phyloP scores from a whole-genome alignment of 2,329 filamentous ascomycete species.

The Escovopsis sp. region DNA sequence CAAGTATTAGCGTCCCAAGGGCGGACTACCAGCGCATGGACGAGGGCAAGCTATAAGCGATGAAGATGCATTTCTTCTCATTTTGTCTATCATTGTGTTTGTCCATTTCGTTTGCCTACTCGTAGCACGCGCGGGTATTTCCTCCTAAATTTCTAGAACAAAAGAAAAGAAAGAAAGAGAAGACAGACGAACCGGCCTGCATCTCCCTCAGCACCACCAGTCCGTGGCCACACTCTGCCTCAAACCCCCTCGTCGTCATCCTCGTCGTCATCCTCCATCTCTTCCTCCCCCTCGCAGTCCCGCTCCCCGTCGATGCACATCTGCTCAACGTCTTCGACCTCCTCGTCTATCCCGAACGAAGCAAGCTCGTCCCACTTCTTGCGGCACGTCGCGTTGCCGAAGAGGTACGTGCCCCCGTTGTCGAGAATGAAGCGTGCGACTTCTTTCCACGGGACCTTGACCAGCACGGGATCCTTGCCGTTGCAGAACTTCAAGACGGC shows the following conservation, averaged over 20 bases:
- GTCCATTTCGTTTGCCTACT: background rate
- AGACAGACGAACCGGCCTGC: too few relatives aligned
- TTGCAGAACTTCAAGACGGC: conserved; percentile 25
- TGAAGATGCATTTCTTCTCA: background rate
- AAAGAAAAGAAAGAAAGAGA: too few relatives aligned
- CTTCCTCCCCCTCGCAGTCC: background rate
- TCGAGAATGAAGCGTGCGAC: conserved; percentile 37
- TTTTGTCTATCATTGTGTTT: background rate
- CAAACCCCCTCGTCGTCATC: background rate
- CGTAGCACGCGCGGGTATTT: background rate
- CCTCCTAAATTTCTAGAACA: background rate
- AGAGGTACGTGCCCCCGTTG: conserved; percentile 40
- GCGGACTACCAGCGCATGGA: background rate
- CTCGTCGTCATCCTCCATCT: background rate
- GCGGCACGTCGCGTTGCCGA: conserved; percentile 42
- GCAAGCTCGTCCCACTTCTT: conserved; percentile 39
- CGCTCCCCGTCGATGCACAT: too few relatives aligned
- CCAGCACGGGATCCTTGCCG: conserved; percentile 12
- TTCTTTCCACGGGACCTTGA: conserved; percentile 39
- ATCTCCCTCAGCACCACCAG: background rate
- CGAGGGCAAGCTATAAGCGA: conserved; percentile 1
- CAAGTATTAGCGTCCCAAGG: conserved; percentile 16
- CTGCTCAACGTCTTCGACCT: background rate
- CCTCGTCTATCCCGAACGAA: conserved; percentile 1
- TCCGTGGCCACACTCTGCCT: background rate